phyloP scores from a whole-genome alignment of 768 basidiomycete genomes.

The Collybia sordida region DNA sequence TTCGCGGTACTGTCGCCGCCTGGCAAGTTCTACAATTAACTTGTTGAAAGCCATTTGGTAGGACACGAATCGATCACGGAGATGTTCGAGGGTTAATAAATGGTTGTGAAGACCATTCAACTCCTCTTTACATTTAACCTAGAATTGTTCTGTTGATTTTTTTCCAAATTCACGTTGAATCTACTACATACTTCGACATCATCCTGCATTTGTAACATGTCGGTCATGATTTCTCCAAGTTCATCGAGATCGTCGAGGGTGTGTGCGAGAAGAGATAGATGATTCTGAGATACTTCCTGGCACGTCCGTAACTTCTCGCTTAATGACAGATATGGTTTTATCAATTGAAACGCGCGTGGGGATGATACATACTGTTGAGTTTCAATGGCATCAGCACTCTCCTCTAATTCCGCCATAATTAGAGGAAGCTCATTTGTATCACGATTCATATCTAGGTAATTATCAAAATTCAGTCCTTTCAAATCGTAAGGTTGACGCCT shows the following conservation, averaged over 20 bases:
- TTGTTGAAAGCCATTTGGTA: conserved; percentile 77
- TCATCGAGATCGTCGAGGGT: conserved; percentile 70
- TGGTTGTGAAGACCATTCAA: conserved; percentile 59
- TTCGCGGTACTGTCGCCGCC: conserved; percentile 67
- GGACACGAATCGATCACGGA: conserved; percentile 64
- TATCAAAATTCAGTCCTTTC: not conserved
- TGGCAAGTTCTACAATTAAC: conserved; percentile 69
- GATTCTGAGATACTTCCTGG: conserved; percentile 42
- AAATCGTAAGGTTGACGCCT: conserved; percentile 4
- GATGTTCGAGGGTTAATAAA: conserved; percentile 57
- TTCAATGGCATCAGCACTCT: conserved; percentile 51
- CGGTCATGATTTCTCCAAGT: conserved; percentile 75
- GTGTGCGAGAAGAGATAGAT: conserved; percentile 46
- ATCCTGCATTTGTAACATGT: conserved; percentile 73
- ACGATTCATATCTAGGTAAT: conserved; percentile 65
- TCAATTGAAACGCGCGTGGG: conserved; percentile 1
- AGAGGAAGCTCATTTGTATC: conserved; percentile 77
- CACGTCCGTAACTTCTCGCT: conserved; percentile 53
- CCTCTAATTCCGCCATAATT: conserved; percentile 74
- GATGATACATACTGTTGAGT: conserved; percentile 45
- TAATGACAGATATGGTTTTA: not conserved
- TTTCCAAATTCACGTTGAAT: not conserved
- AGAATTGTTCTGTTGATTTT: not conserved
- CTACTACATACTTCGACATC: conserved; percentile 55
- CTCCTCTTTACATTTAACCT: conserved; percentile 55